Percentiles rank a stretch among this genome's conserved stretches.
Evolutionary conservation across 768 basidiomycete genomes (phyloP).

Genomic region (Mycena rebaudengoi): DNA sequence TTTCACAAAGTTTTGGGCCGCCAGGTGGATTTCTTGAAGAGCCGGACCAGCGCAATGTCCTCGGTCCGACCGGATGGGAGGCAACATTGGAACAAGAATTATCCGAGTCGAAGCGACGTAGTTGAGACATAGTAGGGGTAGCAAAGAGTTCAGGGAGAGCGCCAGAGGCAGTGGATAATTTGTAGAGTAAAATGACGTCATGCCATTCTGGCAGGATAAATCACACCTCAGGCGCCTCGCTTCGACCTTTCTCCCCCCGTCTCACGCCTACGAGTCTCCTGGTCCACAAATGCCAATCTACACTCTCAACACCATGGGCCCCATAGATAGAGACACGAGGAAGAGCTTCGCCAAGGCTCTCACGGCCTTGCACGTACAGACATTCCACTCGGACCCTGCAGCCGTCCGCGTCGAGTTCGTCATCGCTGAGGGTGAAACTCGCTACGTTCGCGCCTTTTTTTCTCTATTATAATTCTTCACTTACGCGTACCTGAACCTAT

Average conservation of each 20-base stretch:
- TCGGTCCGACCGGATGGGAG: too few relatives aligned
- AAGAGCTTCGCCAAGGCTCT: constrained; percentile 6
- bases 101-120: too few relatives aligned
- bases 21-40: too few relatives aligned
- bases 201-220: too few relatives aligned
- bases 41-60: too few relatives aligned
- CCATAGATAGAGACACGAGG: background rate
- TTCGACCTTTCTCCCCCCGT: background rate
- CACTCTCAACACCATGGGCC: background rate
- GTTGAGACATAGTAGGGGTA: too few relatives aligned
- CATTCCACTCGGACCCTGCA: constrained; percentile 9
- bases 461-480: background rate
- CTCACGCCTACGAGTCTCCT: background rate
- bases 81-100: too few relatives aligned
- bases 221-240: background rate
- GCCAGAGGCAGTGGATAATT: too few relatives aligned
- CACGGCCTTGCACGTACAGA: constrained; percentile 2
- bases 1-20: too few relatives aligned
- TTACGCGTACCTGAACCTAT: background rate
- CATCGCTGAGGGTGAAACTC: background rate
- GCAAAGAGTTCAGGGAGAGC: too few relatives aligned
- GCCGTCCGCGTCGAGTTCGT: constrained; percentile 9
- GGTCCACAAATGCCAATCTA: constrained; percentile 4
- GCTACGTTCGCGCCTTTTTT: background rate
- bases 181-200: too few relatives aligned